These are phyloP conservation scores for Rubia balearica DNA, from an alignment of 305 asterid species.

Conservation along the genomic window DNA sequence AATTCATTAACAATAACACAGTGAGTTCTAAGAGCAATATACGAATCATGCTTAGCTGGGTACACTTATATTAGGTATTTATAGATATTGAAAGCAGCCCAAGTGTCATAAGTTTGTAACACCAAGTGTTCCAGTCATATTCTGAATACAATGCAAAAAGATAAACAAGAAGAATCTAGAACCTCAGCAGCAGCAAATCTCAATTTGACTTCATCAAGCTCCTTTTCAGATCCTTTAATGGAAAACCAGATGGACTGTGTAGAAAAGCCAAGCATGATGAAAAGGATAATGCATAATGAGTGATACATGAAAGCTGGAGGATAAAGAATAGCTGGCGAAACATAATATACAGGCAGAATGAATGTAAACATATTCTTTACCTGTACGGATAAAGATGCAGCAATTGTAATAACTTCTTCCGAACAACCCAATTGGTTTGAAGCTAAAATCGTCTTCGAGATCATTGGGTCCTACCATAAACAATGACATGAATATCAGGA, in stretches of 20 bases:
- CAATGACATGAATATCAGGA: not conserved
- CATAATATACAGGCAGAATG: not conserved
- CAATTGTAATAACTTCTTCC: constrained; percentile 82
- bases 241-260: constrained; percentile 92
- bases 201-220: constrained; percentile 83
- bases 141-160: not conserved
- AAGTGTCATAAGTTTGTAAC: not conserved
- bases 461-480: constrained; percentile 73
- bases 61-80: not conserved
- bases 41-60: not conserved
- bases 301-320: not conserved
- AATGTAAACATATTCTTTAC: constrained; percentile 26
- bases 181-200: constrained; percentile 99
- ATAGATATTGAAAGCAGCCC: not conserved
- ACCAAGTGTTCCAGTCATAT: not conserved
- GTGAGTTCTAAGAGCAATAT: not conserved
- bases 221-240: constrained; percentile 69
- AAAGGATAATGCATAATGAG: not conserved
- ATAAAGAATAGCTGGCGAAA: not conserved
- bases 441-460: constrained; percentile 87
- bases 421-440: constrained; percentile 79
- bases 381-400: constrained; percentile 92
- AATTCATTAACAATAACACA: not conserved
- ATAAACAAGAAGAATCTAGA: constrained; percentile 9
- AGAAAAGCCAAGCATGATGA: not conserved